phyloP scores from a whole-genome alignment of 2,329 filamentous ascomycete species.

The Botryotinia globosa region DNA sequence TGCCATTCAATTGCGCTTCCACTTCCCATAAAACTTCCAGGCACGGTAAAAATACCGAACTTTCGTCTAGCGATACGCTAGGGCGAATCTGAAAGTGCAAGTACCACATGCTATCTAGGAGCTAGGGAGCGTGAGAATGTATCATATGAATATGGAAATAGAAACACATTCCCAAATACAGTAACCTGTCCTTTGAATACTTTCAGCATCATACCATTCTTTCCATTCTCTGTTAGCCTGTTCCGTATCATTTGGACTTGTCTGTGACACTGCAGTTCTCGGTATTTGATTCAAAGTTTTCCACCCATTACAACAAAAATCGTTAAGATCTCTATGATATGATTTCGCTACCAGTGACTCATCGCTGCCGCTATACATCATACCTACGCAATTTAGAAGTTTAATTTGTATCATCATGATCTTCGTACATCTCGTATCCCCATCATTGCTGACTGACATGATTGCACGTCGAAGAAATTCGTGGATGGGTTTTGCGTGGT shows the following conservation, averaged over 20 bases:
- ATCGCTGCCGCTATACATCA: neutral
- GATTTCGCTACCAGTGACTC: neutral
- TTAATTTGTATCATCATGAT: neutral
- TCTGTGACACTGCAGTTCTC: neutral
- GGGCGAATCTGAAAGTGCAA: neutral
- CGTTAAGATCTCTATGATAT: neutral
- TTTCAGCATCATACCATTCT: slow-evolving; percentile 42
- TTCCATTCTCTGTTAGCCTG: slow-evolving; percentile 36
- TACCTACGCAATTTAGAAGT: neutral
- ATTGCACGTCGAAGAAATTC: slow-evolving; percentile 2
- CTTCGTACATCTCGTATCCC: neutral
- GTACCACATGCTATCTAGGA: slow-evolving; percentile 3
- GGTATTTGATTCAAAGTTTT: neutral
- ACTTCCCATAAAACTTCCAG: slow-evolving; percentile 1
- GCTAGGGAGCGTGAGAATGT: neutral
- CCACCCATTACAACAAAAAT: slow-evolving; percentile 1
- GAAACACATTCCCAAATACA: slow-evolving; percentile 42
- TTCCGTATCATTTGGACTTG: neutral
- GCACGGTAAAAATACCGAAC: neutral
- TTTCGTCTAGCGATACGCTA: neutral
- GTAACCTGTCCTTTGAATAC: slow-evolving; percentile 42
- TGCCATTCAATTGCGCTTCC: neutral
- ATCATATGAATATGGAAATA: neutral
- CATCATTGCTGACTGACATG: neutral
- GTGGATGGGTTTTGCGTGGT: slow-evolving; percentile 29